These are phyloP conservation scores for Thamnidium elegans DNA, from an alignment of 192 early-diverging fungal genomes.

Conservation along the genomic window DNA sequence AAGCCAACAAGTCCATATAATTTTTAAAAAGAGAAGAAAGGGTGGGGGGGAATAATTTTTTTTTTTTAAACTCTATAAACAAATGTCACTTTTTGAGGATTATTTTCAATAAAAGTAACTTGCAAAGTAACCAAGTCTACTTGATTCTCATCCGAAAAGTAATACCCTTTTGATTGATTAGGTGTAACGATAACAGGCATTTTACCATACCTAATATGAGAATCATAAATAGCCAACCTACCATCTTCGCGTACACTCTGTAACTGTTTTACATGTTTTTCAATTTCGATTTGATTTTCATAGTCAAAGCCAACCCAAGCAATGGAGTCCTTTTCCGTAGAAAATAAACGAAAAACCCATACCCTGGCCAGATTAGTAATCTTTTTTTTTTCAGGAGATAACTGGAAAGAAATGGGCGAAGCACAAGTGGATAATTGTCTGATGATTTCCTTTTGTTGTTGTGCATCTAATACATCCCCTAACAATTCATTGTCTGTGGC, in stretches of 20 bases:
- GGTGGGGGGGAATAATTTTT: no score
- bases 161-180: neutral
- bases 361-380: neutral
- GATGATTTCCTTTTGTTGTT: neutral
- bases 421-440: neutral
- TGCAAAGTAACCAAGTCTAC: neutral
- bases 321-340: neutral
- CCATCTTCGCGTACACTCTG: neutral
- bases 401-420: neutral
- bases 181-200: conserved; percentile 1
- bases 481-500: neutral
- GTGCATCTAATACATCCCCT: neutral
- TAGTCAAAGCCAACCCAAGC: conserved; percentile 18
- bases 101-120: conserved; percentile 4
- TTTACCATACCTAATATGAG: conserved; percentile 6
- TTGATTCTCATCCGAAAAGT: neutral
- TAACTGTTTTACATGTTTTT: neutral
- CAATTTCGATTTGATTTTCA: conserved; percentile 7
- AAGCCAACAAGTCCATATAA: conserved; percentile 6
- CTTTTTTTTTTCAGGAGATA: neutral
- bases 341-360: conserved; percentile 12
- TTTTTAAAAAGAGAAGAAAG: neutral
- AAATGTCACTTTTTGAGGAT: conserved; percentile 8
- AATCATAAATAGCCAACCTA: conserved; percentile 9
- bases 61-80: conserved; percentile 6